Percentiles rank a stretch among this genome's conserved stretches.
These are phyloP conservation scores for Vigna mungo DNA, from an alignment of 306 rosid genomes.

Conservation along the genomic window DNA sequence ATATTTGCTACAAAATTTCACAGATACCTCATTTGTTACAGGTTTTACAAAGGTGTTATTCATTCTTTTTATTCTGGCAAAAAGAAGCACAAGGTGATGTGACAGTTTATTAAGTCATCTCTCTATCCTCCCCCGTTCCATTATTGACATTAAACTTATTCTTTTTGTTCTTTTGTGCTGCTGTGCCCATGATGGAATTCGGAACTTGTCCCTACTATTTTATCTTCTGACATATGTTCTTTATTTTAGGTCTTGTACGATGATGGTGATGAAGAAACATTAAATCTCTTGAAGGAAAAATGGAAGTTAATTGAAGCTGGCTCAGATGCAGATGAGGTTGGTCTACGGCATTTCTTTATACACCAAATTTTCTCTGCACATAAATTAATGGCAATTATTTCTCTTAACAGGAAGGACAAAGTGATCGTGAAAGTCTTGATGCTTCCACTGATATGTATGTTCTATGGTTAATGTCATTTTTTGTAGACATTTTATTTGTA, in stretches of 20 bases:
- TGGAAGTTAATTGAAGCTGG: slow-evolving; percentile 59
- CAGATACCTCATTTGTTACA: slow-evolving; percentile 48
- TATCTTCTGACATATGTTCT: slow-evolving; percentile 31
- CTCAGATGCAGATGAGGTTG: slow-evolving; percentile 66
- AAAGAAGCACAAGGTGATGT: slow-evolving; percentile 82
- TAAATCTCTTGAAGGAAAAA: slow-evolving; percentile 65
- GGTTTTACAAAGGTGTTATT: slow-evolving; percentile 81
- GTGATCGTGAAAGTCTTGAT: slow-evolving; percentile 55
- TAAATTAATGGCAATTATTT: slow-evolving; percentile 38
- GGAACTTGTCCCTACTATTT: background rate
- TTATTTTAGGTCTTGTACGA: slow-evolving; percentile 67
- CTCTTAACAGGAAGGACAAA: slow-evolving; percentile 64
- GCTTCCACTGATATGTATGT: slow-evolving; percentile 75
- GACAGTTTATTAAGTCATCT: slow-evolving; percentile 28
- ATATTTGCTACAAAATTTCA: slow-evolving; percentile 8
- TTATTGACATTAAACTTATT: background rate
- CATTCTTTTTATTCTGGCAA: slow-evolving; percentile 63
- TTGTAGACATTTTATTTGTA: slow-evolving; percentile 18
- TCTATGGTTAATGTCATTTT: slow-evolving; percentile 27
- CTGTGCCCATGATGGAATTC: background rate
- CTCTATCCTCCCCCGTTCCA: background rate
- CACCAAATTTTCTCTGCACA: background rate
- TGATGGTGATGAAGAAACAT: slow-evolving; percentile 83
- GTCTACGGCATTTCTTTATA: slow-evolving; percentile 43
- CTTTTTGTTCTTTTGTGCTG: background rate